These are phyloP conservation scores for Apophysomyces elegans DNA, from an alignment of 371 early-diverging fungal species.

Conservation along the genomic window DNA sequence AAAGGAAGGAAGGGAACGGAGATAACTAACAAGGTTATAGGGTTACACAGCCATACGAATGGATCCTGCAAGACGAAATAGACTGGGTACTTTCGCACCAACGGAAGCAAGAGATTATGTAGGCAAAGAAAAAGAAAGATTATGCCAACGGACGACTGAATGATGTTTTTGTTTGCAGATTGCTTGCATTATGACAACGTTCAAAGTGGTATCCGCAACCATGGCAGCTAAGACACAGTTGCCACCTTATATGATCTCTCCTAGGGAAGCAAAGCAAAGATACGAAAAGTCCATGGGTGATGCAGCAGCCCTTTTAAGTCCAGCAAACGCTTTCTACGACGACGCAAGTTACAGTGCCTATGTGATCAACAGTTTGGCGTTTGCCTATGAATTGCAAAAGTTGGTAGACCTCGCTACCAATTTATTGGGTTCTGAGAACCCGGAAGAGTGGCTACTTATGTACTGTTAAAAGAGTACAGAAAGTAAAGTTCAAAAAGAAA, in stretches of 20 bases:
- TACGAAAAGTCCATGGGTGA: not conserved
- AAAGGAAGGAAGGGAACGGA: not conserved
- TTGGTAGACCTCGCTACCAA: constrained; percentile 29
- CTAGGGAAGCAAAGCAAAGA: constrained; percentile 7
- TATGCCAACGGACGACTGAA: constrained; percentile 23
- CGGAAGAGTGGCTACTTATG: constrained; percentile 39
- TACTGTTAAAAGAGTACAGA: constrained; percentile 16
- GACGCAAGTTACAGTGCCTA: constrained; percentile 35
- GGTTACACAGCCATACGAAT: constrained; percentile 21
- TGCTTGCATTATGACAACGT: constrained; percentile 9
- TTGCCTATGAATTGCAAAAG: constrained; percentile 37
- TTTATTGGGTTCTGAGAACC: constrained; percentile 46
- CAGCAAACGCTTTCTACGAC: not conserved
- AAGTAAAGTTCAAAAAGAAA: too few species aligned
- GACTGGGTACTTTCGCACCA: constrained; percentile 18
- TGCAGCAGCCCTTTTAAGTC: not conserved
- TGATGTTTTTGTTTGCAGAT: not conserved
- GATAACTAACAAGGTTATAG: constrained; percentile 13
- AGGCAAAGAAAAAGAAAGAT: constrained; percentile 32
- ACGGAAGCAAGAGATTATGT: constrained; percentile 40
- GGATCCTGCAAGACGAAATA: constrained; percentile 20
- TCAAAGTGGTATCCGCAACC: constrained; percentile 12
- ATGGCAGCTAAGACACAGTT: constrained; percentile 11
- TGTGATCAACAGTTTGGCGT: constrained; percentile 35
- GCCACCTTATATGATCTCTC: constrained; percentile 16